Conservation (phyloP, 176 grass and related monocot species). For the Hsuehochloa calcarea region DNA sequence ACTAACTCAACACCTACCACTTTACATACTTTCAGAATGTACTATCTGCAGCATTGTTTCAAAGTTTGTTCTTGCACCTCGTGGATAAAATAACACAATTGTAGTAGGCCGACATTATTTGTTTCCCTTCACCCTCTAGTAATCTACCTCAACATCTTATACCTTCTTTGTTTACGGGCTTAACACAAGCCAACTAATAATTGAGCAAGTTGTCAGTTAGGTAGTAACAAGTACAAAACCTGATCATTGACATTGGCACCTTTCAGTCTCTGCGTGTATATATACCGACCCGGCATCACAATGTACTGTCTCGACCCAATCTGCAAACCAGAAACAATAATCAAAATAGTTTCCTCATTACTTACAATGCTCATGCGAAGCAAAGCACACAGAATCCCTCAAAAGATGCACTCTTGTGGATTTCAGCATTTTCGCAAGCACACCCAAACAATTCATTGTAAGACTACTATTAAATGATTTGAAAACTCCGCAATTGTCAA, state of each 20-base stretch:
- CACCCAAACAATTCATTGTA: neutral
- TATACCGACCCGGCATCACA: constrained; percentile 60
- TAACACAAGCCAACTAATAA: neutral
- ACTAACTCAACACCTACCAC: neutral
- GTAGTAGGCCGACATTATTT: neutral
- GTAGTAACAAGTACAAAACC: constrained; percentile 23
- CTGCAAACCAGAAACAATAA: constrained; percentile 36
- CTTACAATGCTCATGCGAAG: neutral
- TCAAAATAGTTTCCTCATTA: constrained; percentile 29
- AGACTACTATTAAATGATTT: neutral
- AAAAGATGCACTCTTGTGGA: neutral
- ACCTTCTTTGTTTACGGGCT: neutral
- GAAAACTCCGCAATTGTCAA: neutral
- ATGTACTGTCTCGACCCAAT: constrained; percentile 63
- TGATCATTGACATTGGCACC: constrained; percentile 66
- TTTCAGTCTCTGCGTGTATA: constrained; percentile 78
- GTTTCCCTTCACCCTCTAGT: neutral
- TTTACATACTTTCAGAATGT: neutral
- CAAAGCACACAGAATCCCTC: neutral
- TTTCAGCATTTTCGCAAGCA: neutral
- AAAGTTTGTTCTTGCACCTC: neutral
- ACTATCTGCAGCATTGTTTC: neutral
- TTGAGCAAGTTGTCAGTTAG: neutral
- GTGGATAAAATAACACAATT: neutral
- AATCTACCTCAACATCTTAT: neutral